Percentiles rank a stretch among this genome's conserved stretches.
Conservation (phyloP, 2,329 filamentous ascomycete genomes). For the Penicillium brevicompactum region DNA sequence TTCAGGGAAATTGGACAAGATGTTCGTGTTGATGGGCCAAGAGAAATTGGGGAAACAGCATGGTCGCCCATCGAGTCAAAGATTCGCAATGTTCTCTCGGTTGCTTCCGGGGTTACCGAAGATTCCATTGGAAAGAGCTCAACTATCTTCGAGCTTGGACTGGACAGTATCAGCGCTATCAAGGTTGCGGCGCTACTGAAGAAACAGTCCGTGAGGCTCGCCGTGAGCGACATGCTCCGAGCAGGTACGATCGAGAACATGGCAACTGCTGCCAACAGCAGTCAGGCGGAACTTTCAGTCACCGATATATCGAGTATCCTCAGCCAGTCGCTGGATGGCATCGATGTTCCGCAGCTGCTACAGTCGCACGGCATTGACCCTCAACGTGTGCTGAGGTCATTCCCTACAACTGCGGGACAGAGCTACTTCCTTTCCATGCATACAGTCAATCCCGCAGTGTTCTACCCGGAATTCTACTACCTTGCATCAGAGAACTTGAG, state of each 20-base stretch:
- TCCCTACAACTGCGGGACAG: conserved; percentile 77
- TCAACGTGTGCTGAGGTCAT: conserved; percentile 55
- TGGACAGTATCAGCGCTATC: conserved; percentile 91
- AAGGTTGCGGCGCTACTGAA: conserved; percentile 74
- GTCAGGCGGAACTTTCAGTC: conserved; percentile 12
- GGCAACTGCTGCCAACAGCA: conserved; percentile 41
- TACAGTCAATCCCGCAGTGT: conserved; percentile 65
- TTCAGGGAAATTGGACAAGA: conserved; percentile 14
- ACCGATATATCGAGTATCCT: conserved; percentile 18
- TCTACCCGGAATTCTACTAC: conserved; percentile 74
- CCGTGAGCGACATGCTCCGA: conserved; percentile 71
- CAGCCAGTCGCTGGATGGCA: conserved; percentile 35
- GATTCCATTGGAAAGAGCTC: conserved; percentile 61
- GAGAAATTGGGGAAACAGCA: conserved; percentile 3
- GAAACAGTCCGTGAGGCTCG: conserved; percentile 61
- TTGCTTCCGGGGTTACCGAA: conserved; percentile 63
- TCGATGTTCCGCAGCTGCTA: conserved; percentile 48
- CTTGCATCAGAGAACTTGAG: conserved; percentile 47
- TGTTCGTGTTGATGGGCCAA: not conserved
- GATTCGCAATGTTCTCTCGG: conserved; percentile 52
- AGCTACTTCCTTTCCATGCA: conserved; percentile 75
- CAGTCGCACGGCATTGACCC: conserved; percentile 42
- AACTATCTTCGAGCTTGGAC: conserved; percentile 79
- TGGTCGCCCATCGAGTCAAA: conserved; percentile 38
- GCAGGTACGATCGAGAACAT: conserved; percentile 68